phyloP scores from a whole-genome alignment of 495 filamentous ascomycete species.

The Trichoderma reesei region DNA sequence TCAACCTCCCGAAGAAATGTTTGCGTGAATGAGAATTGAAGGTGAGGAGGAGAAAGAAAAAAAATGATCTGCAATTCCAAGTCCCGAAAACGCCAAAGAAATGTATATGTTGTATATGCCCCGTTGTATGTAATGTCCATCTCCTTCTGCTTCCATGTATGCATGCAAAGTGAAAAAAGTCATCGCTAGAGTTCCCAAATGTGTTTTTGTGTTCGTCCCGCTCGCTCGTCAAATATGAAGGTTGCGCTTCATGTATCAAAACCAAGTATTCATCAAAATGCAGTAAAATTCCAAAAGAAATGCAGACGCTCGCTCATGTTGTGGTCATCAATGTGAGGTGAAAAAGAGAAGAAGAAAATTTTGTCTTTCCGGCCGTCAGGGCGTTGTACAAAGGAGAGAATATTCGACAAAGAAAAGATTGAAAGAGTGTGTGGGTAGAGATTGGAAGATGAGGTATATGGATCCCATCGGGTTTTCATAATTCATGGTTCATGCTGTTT shows the following conservation, averaged over 20 bases:
- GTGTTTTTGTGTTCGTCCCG: background rate
- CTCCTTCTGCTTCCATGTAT: background rate
- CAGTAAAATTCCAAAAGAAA: background rate
- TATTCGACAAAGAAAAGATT: background rate
- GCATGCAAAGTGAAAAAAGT: background rate
- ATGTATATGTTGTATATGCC: background rate
- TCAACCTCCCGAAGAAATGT: background rate
- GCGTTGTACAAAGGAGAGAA: background rate
- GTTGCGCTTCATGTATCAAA: background rate
- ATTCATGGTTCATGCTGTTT: background rate
- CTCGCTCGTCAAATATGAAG: background rate
- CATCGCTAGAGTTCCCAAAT: too few species aligned
- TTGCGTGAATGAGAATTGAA: background rate
- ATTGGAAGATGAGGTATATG: background rate
- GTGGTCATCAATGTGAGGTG: background rate
- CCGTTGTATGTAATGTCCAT: slow-evolving; percentile 2
- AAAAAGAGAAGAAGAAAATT: background rate
- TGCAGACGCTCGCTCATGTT: slow-evolving; percentile 1
- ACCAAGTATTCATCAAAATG: background rate
- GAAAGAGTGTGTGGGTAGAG: slow-evolving; percentile 1
- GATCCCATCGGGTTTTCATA: background rate
- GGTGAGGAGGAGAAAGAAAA: background rate
- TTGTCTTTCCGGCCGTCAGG: background rate
- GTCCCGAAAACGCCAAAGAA: background rate
- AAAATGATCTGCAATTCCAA: background rate